These are phyloP conservation scores for Umbellularia californica DNA, from an alignment of 164 flowering plant species.

Conservation along the genomic window DNA sequence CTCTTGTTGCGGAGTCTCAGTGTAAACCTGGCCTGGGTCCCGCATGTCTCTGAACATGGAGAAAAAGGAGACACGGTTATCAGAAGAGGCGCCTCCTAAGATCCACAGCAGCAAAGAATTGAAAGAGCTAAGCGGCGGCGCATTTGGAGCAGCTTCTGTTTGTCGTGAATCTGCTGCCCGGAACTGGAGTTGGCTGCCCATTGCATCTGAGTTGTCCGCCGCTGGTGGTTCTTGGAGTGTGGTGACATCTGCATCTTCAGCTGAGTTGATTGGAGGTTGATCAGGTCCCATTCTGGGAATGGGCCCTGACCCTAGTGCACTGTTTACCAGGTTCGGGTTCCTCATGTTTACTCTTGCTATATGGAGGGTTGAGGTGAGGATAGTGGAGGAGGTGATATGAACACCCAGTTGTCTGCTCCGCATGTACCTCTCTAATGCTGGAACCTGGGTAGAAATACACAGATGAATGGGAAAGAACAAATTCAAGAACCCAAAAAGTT, in stretches of 20 bases:
- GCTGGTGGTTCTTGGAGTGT: conserved; percentile 31
- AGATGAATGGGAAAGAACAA: neutral
- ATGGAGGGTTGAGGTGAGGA: conserved; percentile 93
- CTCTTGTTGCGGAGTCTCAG: conserved; percentile 37
- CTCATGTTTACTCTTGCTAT: conserved; percentile 81
- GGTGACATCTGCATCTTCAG: conserved; percentile 16
- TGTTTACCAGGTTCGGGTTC: conserved; percentile 34
- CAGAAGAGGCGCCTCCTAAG: conserved; percentile 78
- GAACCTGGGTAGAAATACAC: conserved; percentile 48
- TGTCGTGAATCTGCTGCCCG: conserved; percentile 36
- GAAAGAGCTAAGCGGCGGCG: conserved; percentile 56
- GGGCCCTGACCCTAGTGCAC: conserved; percentile 31
- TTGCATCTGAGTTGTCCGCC: conserved; percentile 20
- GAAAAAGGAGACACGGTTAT: conserved; percentile 71
- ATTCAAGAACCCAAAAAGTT: neutral
- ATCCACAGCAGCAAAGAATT: conserved; percentile 81
- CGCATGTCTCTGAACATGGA: conserved; percentile 84
- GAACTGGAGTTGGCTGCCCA: conserved; percentile 29
- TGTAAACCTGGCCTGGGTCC: conserved; percentile 70
- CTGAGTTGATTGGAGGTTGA: conserved; percentile 21
- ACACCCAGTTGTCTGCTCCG: conserved; percentile 77
- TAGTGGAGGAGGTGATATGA: conserved; percentile 86
- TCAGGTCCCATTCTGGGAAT: conserved; percentile 31
- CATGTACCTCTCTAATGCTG: conserved; percentile 86
- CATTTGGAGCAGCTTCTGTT: conserved; percentile 39